These are phyloP conservation scores for Ustilago curta DNA, from an alignment of 1,284 basidiomycete genomes.

Conservation along the genomic window DNA sequence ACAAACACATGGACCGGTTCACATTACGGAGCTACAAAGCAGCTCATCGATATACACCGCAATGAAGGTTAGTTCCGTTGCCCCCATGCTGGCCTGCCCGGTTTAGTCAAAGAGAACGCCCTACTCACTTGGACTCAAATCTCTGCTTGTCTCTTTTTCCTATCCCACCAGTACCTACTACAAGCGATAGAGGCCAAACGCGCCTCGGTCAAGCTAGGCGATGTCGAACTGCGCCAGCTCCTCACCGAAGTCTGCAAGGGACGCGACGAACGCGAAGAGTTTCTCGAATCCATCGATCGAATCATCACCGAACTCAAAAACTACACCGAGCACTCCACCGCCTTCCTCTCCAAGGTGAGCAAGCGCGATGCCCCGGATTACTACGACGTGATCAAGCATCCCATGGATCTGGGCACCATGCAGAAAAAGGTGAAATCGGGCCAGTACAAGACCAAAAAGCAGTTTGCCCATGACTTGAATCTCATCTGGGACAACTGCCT, in stretches of 20 bases:
- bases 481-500: constrained; percentile 97
- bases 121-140: background rate
- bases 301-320: constrained; percentile 66
- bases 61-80: constrained; percentile 15
- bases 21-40: constrained; percentile 14
- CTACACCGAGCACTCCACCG: constrained; percentile 67
- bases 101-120: too few relatives aligned
- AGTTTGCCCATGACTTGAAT: constrained; percentile 92
- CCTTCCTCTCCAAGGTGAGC: constrained; percentile 65
- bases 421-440: constrained; percentile 89
- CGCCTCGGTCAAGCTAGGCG: constrained; percentile 55
- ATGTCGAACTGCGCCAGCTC: constrained; percentile 61
- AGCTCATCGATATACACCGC: constrained; percentile 16
- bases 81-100: background rate
- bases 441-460: constrained; percentile 88
- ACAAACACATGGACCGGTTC: constrained; percentile 7
- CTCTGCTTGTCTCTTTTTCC: background rate
- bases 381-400: constrained; percentile 65
- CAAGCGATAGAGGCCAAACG: constrained; percentile 67
- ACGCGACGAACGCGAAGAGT: constrained; percentile 65
- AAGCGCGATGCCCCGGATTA: constrained; percentile 69
- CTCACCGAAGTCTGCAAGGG: constrained; percentile 63
- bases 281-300: constrained; percentile 66
- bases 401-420: constrained; percentile 94
- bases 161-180: constrained; percentile 59